Evolutionary conservation across 2,329 filamentous ascomycete species (phyloP).

Genomic region (Cytospora chrysosperma): DNA sequence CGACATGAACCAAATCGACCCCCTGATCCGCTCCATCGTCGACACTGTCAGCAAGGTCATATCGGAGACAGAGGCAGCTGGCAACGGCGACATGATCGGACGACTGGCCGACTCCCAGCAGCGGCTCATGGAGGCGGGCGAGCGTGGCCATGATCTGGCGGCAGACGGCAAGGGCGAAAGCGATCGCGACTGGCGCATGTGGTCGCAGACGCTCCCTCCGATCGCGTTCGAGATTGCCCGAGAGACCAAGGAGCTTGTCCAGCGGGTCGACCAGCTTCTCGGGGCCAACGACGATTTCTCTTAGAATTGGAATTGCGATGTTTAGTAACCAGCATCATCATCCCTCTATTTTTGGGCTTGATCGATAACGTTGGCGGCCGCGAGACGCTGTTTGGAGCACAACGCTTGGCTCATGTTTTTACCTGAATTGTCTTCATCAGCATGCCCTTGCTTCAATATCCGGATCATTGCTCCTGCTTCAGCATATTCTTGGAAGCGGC

Average conservation of each 20-base stretch:
- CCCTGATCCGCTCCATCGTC: conserved; percentile 70
- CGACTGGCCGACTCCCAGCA: conserved; percentile 63
- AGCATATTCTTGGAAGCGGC: background rate
- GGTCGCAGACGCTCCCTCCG: conserved; percentile 72
- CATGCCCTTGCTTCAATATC: conserved; percentile 6
- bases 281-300: conserved; percentile 32
- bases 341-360: background rate
- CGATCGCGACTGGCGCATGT: conserved; percentile 58
- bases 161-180: conserved; percentile 50
- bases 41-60: conserved; percentile 70
- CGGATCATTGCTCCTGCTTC: background rate
- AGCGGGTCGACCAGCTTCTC: conserved; percentile 31
- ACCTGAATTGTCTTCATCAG: background rate
- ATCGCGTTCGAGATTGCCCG: conserved; percentile 85
- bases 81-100: conserved; percentile 52
- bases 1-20: conserved; percentile 62
- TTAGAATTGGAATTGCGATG: conserved; percentile 24
- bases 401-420: background rate
- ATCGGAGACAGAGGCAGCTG: conserved; percentile 59
- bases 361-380: background rate
- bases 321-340: conserved; percentile 18
- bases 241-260: conserved; percentile 73
- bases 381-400: background rate
- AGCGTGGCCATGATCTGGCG: conserved; percentile 60
- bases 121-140: conserved; percentile 62